Base-by-base conservation (phyloP, 805 yeast genomes). In the Candida silvicultrix region DNA sequence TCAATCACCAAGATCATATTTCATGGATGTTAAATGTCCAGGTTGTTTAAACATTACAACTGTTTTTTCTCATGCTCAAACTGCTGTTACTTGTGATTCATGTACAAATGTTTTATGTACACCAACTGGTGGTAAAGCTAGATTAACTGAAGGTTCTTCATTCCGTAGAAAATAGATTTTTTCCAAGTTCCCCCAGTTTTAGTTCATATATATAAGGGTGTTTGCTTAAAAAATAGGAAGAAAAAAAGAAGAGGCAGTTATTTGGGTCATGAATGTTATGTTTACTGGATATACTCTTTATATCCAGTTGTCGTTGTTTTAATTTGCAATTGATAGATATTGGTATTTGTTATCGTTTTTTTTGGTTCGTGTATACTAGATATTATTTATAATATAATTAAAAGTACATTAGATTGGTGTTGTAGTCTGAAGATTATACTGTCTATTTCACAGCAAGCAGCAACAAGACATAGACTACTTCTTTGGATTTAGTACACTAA, bases 91-190 rank as follows among this genome's bases (percentile, higher is more conserved):
- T 68, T 94, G 99, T 83, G 98, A 95, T 70, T 83, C 95, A 47
- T 94, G 99, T 80, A 84, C 98, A 61, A 89, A 97, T 60, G 97
- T 94, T 58, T 85, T 94, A 70, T 90, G 98, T 79, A 85, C 94
- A 69, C 99, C 99, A 72, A 86, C 97, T 61, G 99, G 99, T 82
- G 99, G 99, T 81, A 94, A 94, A 83, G 97, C 98, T 70, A 89
- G 85, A 78, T 83, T 94, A 73, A 89, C 98, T 64, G 99, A 95
- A 80, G 99, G 99, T 75, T 87, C 95, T 71, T 94, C 99, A 67
- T 94, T 89, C 94, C 89, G 98, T 85, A 88, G 89, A 79, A 94
- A 92, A 89, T 92, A 88, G 85, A 60, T 53, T 42, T 43, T 21
- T n/a, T 29, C 18, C n/a, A n/a, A n/a, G n/a, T n/a, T n/a, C n/a